phyloP scores from a whole-genome alignment of 179 eudicot species.

The Spergularia azorica region DNA sequence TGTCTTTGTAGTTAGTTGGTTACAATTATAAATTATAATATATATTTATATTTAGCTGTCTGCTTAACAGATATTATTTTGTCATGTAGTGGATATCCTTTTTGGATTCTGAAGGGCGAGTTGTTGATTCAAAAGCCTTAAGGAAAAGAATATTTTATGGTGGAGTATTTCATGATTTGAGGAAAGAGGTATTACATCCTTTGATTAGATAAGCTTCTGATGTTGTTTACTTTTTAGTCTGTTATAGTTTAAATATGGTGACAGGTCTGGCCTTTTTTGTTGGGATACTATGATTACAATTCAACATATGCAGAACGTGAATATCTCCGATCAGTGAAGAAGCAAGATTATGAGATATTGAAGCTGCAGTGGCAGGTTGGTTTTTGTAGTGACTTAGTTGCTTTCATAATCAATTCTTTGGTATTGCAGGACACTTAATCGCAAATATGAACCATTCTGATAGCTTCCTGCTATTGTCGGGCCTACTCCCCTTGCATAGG shows the following conservation, averaged over 20 bases:
- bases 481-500: neutral
- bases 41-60: neutral
- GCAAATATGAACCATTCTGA: neutral
- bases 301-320: slow-evolving; percentile 91
- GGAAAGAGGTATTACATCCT: slow-evolving; percentile 64
- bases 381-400: slow-evolving; percentile 14
- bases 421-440: neutral
- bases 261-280: slow-evolving; percentile 85
- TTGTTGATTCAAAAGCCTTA: slow-evolving; percentile 61
- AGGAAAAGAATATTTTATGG: slow-evolving; percentile 89
- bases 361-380: slow-evolving; percentile 93
- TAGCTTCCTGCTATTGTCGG: neutral
- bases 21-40: no score
- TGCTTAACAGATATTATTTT: neutral
- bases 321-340: slow-evolving; percentile 59
- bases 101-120: slow-evolving; percentile 85
- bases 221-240: slow-evolving; percentile 12
- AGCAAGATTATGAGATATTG: slow-evolving; percentile 73
- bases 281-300: slow-evolving; percentile 73
- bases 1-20: neutral
- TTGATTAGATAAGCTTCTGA: neutral
- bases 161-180: slow-evolving; percentile 71
- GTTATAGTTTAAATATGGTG: slow-evolving; percentile 14
- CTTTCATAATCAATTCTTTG: slow-evolving; percentile 1
- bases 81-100: slow-evolving; percentile 71